Evolutionary conservation across 306 rosid genomes (phyloP), one percentile per base, ranked within the genome.

Genomic region (Prunus salicina): DNA sequence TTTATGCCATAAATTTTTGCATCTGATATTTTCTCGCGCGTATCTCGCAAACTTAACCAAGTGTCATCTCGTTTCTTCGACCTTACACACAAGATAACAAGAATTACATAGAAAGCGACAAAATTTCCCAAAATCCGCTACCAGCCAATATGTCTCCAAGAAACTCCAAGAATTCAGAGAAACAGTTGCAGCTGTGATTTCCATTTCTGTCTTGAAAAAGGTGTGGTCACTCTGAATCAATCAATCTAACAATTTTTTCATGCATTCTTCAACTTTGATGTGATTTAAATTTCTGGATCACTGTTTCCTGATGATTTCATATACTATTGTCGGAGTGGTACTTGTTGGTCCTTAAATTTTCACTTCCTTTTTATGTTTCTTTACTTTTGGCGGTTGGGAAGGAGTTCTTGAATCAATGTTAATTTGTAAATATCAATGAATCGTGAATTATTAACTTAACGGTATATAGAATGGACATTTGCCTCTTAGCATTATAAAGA

Each of bases 31-130:
- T 24, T 53, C 14, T 66, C 47, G 25, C 61, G 15, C 65, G 43
- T 57, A 49, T 51, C 8, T 74, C 46, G 67, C 60, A 38, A 25
- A 47, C 63, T 47, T 12, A 3, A 16, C 76, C 68, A 50, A 12
- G 81, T 83, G 81, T 43, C 62, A 6, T n/a, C 58, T 20, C 9
- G 38, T 22, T 12, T 11, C 64, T 19, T 50, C 38, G 43, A n/a
- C 12, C 74, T 6, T 12, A 38, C 45, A 0, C 28, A 18, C 28
- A 28, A 15, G 38, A 5, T 18, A 51, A 28, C 74, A 66, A 67
- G 63, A 45, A 64, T 53, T 56, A 34, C 43, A 6, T 24, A 16
- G 43, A 5, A 41, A 11, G 56, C 55, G 16, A 2, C 16, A 9
- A 18, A 57, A 49, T 9, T 65, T 18, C 49, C 53, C 56, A 32